These are phyloP conservation scores for Cymbopogon citratus DNA, from an alignment of 176 grass and related monocot genomes.

Conservation along the genomic window DNA sequence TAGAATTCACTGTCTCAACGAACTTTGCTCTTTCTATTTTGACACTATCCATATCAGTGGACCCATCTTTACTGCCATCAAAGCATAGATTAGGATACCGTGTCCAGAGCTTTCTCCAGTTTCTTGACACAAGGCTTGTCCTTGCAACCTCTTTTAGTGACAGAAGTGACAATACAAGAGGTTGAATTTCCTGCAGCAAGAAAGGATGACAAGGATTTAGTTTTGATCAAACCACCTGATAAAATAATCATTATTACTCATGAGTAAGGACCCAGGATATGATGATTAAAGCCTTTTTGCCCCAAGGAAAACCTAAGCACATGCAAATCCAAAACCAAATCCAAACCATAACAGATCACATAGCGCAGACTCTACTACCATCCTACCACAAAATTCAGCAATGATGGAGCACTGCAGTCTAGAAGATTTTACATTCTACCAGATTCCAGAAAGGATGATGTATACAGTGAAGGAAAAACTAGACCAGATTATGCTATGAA, in stretches of 20 bases:
- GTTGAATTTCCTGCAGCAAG: neutral
- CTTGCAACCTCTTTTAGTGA: neutral
- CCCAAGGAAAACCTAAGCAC: neutral
- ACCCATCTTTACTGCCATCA: neutral
- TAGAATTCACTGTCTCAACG: conserved; percentile 2
- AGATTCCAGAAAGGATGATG: too few relatives aligned
- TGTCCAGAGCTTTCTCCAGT: conserved; percentile 4
- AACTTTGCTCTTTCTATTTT: conserved; percentile 29
- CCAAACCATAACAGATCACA: neutral
- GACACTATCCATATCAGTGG: neutral
- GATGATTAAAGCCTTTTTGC: neutral
- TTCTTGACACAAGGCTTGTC: neutral
- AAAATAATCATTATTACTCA: neutral
- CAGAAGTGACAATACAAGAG: neutral
- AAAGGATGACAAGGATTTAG: neutral
- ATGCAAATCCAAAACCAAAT: neutral
- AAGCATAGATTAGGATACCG: conserved; percentile 10
- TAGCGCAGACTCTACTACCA: too few relatives aligned
- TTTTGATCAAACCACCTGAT: neutral
- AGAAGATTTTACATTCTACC: too few relatives aligned
- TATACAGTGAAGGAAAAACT: too few relatives aligned
- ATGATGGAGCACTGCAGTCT: too few relatives aligned
- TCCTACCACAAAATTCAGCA: too few relatives aligned
- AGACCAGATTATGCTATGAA: too few relatives aligned
- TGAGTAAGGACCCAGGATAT: neutral